Evolutionary conservation across 2,329 filamentous ascomycete genomes (phyloP), one percentile per base, ranked within the genome.

Genomic region (Fusarium sp.): DNA sequence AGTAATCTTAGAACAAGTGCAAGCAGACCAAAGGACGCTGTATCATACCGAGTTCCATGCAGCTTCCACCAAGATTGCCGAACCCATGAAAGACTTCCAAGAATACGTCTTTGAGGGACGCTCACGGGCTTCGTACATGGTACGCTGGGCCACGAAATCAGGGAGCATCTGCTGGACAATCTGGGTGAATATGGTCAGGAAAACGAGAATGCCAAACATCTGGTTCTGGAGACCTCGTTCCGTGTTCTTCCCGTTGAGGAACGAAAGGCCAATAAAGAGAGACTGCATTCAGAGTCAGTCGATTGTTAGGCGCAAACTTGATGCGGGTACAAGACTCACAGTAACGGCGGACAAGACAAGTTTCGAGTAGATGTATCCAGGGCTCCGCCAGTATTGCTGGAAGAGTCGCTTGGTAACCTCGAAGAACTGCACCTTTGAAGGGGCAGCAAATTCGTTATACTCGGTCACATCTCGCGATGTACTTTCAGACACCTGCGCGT

Each of bases 201-300:
- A 83, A 85, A 93, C 89, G 80, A 94, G 93, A 56, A 93, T 88
- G 58, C 86, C 86, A 75, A 94, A 93, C 79, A 94, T 87, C 59
- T 91, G 88, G 75, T 93, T 91, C 73, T 93, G 90, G 9, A 94
- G 82, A 34, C 91, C 91, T 66, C 91, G 88, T 46, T 88, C 83
- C 0, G 88, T 88, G 66, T 87, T 86, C 28, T 87, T 82, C 3
- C 88, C 85, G 27, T 90, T 86, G 77, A 87, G 88, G 74, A 93
- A 91, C 0, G 89, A 91, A 73, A 92, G 88, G 1, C 91, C 91
- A 62, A 93, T 90, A 77, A 92, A 93, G 2, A 93, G 83, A 3
- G 73, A 69, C 66, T 75, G 2, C 4, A 16, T 13, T 6, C 7
- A 7, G 1, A 0, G 15, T 69, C 16, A 68, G 59, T 44, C 41